Evolutionary conservation across 495 filamentous ascomycete genomes (phyloP).

Genomic region (Achaetomiella virescens): DNA sequence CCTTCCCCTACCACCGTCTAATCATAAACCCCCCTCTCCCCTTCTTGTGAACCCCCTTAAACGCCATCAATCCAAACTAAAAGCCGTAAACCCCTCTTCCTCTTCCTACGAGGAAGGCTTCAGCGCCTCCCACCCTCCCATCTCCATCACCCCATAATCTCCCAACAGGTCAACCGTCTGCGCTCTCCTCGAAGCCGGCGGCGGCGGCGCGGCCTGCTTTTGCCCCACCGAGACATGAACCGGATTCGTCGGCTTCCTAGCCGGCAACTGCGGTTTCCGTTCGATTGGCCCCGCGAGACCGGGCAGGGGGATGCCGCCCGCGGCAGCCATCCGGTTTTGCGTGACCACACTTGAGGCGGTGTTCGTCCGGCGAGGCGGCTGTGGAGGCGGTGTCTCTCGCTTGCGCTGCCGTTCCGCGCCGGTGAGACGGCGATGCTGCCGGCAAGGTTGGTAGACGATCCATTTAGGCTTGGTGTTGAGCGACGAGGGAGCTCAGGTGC

Average conservation of each 20-base stretch:
- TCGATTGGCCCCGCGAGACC: constrained; percentile 12
- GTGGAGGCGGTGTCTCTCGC: constrained; percentile 1
- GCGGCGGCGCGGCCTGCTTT: constrained; percentile 19
- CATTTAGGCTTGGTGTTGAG: constrained; percentile 6
- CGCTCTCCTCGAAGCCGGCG: constrained; percentile 24
- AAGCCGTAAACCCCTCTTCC: not conserved
- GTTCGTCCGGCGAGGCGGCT: constrained; percentile 13
- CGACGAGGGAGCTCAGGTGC: constrained; percentile 7
- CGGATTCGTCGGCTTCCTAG: constrained; percentile 16
- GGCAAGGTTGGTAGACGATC: not conserved
- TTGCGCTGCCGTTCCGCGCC: constrained; percentile 3
- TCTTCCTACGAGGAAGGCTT: constrained; percentile 27
- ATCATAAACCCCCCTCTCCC: not conserved
- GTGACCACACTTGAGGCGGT: constrained; percentile 12
- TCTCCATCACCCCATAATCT: constrained; percentile 32
- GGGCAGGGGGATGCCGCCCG: constrained; percentile 23
- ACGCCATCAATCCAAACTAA: not conserved
- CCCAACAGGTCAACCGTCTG: constrained; percentile 34
- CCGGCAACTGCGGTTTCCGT: constrained; percentile 16
- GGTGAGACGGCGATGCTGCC: not conserved
- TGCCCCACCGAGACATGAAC: constrained; percentile 11
- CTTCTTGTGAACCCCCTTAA: no score
- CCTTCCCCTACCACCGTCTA: not conserved
- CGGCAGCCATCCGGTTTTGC: constrained; percentile 3
- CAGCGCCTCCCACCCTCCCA: constrained; percentile 45